Percentiles rank a stretch among this genome's conserved stretches.
Evolutionary conservation across 2,329 filamentous ascomycete genomes (phyloP).

Genomic region (Lasiodiplodia sp.): DNA sequence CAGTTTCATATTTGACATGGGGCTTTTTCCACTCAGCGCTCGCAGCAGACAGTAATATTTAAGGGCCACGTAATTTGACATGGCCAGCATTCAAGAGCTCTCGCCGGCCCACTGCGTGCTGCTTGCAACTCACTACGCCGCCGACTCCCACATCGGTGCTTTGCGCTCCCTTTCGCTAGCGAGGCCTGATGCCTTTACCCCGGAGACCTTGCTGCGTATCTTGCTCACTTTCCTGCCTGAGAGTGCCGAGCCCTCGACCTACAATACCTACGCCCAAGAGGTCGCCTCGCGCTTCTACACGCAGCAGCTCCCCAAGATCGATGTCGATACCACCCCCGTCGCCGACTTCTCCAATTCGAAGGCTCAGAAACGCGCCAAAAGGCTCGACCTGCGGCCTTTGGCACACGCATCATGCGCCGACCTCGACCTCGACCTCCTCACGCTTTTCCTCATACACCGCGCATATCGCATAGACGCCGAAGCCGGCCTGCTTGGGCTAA

Average conservation of each 20-base stretch:
- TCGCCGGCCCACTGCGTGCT: slow-evolving; percentile 74
- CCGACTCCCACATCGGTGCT: slow-evolving; percentile 68
- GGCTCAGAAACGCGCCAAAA: slow-evolving; percentile 69
- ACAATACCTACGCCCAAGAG: slow-evolving; percentile 67
- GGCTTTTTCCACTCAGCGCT: background rate
- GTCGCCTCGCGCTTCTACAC: slow-evolving; percentile 60
- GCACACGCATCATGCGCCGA: slow-evolving; percentile 56
- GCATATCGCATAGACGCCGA: slow-evolving; percentile 73
- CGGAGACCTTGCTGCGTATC: slow-evolving; percentile 73
- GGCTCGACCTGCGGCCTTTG: slow-evolving; percentile 69
- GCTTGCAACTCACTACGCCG: slow-evolving; percentile 74
- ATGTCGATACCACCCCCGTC: slow-evolving; percentile 64
- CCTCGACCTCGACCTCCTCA: slow-evolving; percentile 62
- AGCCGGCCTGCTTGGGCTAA: slow-evolving; percentile 73
- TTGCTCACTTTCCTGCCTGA: slow-evolving; percentile 81
- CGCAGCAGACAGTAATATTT: slow-evolving; percentile 4
- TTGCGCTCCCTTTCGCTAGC: slow-evolving; percentile 67
- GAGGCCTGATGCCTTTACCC: slow-evolving; percentile 65
- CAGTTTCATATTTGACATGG: slow-evolving; percentile 12
- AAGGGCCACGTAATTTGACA: slow-evolving; percentile 18
- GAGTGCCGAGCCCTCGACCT: slow-evolving; percentile 67
- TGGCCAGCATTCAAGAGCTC: slow-evolving; percentile 41
- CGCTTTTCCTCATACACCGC: slow-evolving; percentile 71
- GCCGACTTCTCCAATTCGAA: slow-evolving; percentile 67
- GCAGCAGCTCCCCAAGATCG: slow-evolving; percentile 44